A percentile compares a stretch with the other conserved stretches of the same genome.
Evolutionary conservation across 2,329 filamentous ascomycete species (phyloP).

Genomic region (Aspergillus sp.): DNA sequence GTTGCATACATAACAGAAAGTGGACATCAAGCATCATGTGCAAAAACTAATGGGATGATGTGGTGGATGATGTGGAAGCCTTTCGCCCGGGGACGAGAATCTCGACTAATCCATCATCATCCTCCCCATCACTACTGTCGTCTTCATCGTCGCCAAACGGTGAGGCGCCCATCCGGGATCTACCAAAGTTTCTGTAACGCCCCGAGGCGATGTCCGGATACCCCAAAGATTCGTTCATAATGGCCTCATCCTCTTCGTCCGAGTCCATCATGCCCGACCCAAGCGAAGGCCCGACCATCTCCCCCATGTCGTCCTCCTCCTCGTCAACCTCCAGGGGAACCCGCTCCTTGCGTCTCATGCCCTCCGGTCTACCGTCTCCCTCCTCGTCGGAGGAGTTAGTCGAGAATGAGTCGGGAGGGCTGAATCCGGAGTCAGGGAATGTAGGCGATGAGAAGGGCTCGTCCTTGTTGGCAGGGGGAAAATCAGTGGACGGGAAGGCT

Average conservation of each 20-base stretch:
- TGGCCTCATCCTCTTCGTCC: slow-evolving; percentile 55
- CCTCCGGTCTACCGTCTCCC: slow-evolving; percentile 39
- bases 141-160: slow-evolving; percentile 45
- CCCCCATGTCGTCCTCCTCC: slow-evolving; percentile 53
- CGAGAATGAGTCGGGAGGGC: slow-evolving; percentile 42
- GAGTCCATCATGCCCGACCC: slow-evolving; percentile 52
- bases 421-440: slow-evolving; percentile 43
- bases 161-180: slow-evolving; percentile 32
- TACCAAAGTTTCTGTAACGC: slow-evolving; percentile 47
- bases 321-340: slow-evolving; percentile 63
- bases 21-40: neutral
- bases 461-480: slow-evolving; percentile 28
- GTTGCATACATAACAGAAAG: slow-evolving; percentile 11
- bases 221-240: slow-evolving; percentile 65
- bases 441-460: slow-evolving; percentile 35
- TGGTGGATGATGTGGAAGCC: slow-evolving; percentile 26
- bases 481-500: slow-evolving; percentile 36
- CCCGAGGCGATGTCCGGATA: slow-evolving; percentile 63
- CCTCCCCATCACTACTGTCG: slow-evolving; percentile 46
- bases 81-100: slow-evolving; percentile 47
- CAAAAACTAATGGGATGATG: slow-evolving; percentile 8
- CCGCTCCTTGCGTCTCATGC: slow-evolving; percentile 45
- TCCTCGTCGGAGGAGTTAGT: slow-evolving; percentile 46
- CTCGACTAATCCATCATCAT: slow-evolving; percentile 46
- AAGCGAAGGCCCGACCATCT: slow-evolving; percentile 46